A percentile compares a stretch with the other conserved stretches of the same genome.
Evolutionary conservation across 192 early-diverging fungal genomes (phyloP).

Genomic region (Backusella westeae): DNA sequence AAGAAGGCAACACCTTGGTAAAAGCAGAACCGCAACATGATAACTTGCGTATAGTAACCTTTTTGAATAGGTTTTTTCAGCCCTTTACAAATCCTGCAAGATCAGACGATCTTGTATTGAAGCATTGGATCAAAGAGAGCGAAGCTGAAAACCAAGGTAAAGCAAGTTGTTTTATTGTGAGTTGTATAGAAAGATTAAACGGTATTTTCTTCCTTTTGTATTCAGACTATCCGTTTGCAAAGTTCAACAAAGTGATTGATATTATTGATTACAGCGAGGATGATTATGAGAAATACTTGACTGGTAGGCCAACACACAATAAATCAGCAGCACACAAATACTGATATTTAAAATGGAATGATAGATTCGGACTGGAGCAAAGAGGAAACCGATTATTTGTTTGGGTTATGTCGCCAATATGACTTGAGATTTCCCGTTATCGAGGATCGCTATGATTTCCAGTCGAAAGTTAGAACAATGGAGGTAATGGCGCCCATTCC

Average conservation of each 20-base stretch:
- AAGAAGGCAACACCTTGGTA: conserved; percentile 68
- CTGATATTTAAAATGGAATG: not conserved
- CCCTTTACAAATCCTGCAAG: conserved; percentile 78
- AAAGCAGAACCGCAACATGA: not conserved
- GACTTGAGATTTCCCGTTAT: conserved; percentile 88
- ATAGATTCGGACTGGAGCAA: conserved; percentile 75
- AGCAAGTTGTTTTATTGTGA: not conserved
- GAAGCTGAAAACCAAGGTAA: conserved; percentile 43
- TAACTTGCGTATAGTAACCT: not conserved
- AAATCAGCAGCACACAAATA: not conserved
- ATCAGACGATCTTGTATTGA: conserved; percentile 65
- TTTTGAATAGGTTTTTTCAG: conserved; percentile 53
- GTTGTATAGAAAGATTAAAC: not conserved
- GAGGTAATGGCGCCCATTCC: conserved; percentile 28
- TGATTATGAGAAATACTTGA: conserved; percentile 78
- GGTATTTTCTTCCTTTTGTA: not conserved
- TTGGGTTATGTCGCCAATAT: conserved; percentile 67
- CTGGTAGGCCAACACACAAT: conserved; percentile 30
- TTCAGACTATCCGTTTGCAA: conserved; percentile 71
- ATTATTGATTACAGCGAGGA: conserved; percentile 75
- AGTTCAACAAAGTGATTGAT: conserved; percentile 72
- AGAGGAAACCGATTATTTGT: conserved; percentile 84
- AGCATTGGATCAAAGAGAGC: conserved; percentile 79
- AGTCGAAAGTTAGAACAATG: conserved; percentile 42
- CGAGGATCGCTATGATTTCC: conserved; percentile 75